These are phyloP conservation scores for Aulographum hederae DNA, from an alignment of 2,329 filamentous ascomycete genomes.

Conservation along the genomic window DNA sequence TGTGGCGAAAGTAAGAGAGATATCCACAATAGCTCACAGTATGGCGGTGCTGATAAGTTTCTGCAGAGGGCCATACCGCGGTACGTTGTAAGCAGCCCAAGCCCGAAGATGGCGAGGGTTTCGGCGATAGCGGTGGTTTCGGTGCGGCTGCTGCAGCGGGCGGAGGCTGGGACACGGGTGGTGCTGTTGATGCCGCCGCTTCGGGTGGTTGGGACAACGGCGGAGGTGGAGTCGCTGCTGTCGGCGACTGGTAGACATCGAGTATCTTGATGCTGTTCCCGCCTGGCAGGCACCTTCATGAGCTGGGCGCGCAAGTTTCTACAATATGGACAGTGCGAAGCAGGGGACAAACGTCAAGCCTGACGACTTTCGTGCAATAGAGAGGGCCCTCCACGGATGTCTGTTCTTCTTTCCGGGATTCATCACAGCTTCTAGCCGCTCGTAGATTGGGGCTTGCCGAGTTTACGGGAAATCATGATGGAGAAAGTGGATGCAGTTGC, in stretches of 20 bases:
- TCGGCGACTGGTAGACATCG: not conserved
- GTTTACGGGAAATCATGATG: no score
- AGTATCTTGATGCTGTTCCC: not conserved
- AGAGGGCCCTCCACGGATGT: no score
- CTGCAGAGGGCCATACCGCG: constrained; percentile 12
- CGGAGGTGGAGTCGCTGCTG: not conserved
- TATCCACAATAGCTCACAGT: no score
- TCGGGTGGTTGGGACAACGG: constrained; percentile 4
- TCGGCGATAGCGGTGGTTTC: constrained; percentile 3
- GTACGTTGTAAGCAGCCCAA: constrained; percentile 15
- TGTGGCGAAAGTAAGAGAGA: constrained; percentile 21
- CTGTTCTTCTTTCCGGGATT: no score
- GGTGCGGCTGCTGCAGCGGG: not conserved
- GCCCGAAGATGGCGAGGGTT: constrained; percentile 5
- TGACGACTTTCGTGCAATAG: no score
- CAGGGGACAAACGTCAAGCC: no score
- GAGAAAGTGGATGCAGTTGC: no score
- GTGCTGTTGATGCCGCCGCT: constrained; percentile 1
- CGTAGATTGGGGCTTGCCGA: no score
- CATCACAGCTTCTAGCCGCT: no score
- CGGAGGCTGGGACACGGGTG: constrained; percentile 1
- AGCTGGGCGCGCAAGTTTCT: no score
- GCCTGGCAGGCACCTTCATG: not conserved
- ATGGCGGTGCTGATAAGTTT: not conserved
- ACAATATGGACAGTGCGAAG: no score